Base-by-base conservation (phyloP, 345 rosid genomes). In the Sisymbrium irio region DNA sequence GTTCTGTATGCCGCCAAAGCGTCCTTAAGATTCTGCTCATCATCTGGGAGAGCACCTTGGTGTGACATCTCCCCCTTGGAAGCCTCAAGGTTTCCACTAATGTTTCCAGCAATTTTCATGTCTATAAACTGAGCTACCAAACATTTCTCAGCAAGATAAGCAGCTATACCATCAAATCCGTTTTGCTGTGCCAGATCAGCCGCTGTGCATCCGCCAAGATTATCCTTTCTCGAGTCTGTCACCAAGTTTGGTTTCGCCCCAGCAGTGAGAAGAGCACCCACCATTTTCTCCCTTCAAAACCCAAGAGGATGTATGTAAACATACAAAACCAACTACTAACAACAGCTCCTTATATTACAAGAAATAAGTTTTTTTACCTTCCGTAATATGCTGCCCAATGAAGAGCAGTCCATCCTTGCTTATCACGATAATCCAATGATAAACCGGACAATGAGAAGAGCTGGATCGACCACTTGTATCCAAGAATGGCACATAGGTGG, bases 371-470 rank as follows among this genome's bases (percentile, higher is more conserved):
- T 56, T 19, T 55, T 67, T 80, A 89, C 98, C 91, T 89, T 69
- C 99, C 98, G 61, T 65, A 74, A 80, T 78, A 82, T 65, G 99
- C 97, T 68, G 99, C 99, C 99, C 99, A 95, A 65, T 95, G 99
- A 79, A 95, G 96, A 73, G 99, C 96, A 39, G 99, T 95, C 98
- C 98, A 95, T 41, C 99, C 99, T 71, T 58, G 79, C 70, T 88
- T 95, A 79, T 95, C 99, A 71, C 98, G 93, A 63, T 81, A 85
- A 80, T 92, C 87, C 57, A 95, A 63, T 5, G 99, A 89, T 35
- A 92, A 72, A 54, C 91, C 91, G 37, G 99, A 83, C 83, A 80
- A 85, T n/a, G 87, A 84, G 78, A 81, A 92, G 40, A 92, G 74
- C 80, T 76, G 76, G 76, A 87, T 40, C 36, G 99, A 88, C 99